phyloP scores from a whole-genome alignment of 352 stramenopile species.

The Pythium folliculosum region DNA sequence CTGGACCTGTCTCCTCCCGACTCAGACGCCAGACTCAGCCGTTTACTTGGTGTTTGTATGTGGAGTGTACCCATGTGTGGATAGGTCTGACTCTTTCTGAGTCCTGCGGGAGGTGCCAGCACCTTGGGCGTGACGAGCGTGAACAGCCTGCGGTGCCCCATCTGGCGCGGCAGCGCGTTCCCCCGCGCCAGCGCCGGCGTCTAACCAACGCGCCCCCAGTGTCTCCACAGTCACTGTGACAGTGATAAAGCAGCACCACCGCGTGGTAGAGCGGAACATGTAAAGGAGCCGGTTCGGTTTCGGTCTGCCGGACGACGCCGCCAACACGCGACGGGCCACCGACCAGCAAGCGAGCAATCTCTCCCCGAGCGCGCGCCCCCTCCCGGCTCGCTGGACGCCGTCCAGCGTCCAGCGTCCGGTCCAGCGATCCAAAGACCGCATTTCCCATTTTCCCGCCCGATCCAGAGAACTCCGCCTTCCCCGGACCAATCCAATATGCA shows the following conservation, averaged over 20 bases:
- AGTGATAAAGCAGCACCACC: no score
- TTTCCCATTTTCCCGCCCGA: background rate
- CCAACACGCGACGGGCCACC: background rate
- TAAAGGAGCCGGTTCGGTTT: background rate
- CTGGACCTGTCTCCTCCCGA: background rate
- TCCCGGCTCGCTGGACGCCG: no score
- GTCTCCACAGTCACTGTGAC: background rate
- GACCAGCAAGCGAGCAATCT: no score
- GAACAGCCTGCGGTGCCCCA: background rate
- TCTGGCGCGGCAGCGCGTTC: background rate
- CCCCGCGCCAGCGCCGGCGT: no score
- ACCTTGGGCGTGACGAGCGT: background rate
- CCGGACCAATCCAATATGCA: background rate
- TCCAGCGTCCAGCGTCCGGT: no score
- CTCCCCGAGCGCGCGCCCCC: no score
- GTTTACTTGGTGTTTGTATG: background rate
- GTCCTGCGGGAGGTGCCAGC: no score
- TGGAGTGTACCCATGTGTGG: background rate
- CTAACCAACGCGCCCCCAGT: background rate
- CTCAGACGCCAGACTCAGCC: background rate
- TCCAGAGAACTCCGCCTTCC: no score
- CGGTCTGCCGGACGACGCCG: background rate
- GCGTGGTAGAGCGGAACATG: background rate
- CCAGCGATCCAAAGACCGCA: background rate
- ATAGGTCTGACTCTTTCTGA: background rate